Conservation (phyloP, 2,329 filamentous ascomycete genomes). For the Penicillium sp. region DNA sequence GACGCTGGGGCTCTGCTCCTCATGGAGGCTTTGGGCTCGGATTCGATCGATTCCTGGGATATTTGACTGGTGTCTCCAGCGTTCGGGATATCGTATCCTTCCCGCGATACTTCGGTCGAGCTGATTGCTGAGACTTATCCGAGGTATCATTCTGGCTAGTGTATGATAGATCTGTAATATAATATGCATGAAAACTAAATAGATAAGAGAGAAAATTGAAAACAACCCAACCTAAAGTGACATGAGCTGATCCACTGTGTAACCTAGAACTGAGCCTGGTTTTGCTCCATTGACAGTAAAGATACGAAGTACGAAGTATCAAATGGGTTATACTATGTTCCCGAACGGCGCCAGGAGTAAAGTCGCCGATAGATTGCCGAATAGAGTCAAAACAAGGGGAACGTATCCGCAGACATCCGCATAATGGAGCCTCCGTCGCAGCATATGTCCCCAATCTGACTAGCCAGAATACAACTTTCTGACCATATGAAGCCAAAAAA, state of each 20-base stretch:
- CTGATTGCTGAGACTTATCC: slow-evolving; percentile 45
- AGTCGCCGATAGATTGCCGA: neutral
- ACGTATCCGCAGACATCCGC: slow-evolving; percentile 6
- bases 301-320: neutral
- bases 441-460: slow-evolving; percentile 1
- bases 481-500: neutral
- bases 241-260: neutral
- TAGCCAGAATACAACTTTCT: slow-evolving; percentile 4
- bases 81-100: slow-evolving; percentile 85
- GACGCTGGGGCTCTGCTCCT: slow-evolving; percentile 85
- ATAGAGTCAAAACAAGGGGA: neutral
- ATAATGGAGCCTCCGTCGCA: slow-evolving; percentile 4
- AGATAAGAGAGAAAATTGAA: neutral
- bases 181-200: slow-evolving; percentile 6
- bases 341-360: neutral
- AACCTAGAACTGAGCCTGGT: neutral
- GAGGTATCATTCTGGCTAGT: slow-evolving; percentile 6
- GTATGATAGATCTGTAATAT: slow-evolving; percentile 25
- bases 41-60: slow-evolving; percentile 82
- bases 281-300: neutral
- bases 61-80: slow-evolving; percentile 76
- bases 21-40: slow-evolving; percentile 90
- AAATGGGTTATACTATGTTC: neutral
- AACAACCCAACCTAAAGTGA: neutral
- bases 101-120: slow-evolving; percentile 65